Conservation (phyloP, 495 filamentous ascomycete species). For the Penicillium dipodomyicola region DNA sequence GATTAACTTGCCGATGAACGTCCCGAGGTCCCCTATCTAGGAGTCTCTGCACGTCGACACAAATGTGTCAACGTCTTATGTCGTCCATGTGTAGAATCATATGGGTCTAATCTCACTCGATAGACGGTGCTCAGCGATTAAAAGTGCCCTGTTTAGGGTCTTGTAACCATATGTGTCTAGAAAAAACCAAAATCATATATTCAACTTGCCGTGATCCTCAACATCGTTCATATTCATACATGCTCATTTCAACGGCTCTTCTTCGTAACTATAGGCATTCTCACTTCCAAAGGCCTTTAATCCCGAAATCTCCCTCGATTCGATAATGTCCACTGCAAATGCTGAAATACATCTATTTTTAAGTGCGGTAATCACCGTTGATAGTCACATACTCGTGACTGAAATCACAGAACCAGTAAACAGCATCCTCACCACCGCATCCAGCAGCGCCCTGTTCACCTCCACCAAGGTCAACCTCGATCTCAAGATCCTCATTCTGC, state of each 20-base stretch:
- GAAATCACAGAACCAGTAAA: conserved; percentile 96
- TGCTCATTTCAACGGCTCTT: not conserved
- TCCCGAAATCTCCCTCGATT: not conserved
- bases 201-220: conserved; percentile 4
- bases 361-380: conserved; percentile 89
- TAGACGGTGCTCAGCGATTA: conserved; percentile 8
- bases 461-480: conserved; percentile 64
- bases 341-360: conserved; percentile 11
- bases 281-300: not conserved
- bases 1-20: not conserved
- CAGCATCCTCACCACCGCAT: conserved; percentile 66
- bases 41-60: not conserved
- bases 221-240: not conserved
- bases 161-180: conserved; percentile 33
- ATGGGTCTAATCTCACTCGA: not conserved
- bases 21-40: not conserved
- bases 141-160: conserved; percentile 18
- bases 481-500: conserved; percentile 81
- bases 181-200: conserved; percentile 26
- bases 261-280: not conserved
- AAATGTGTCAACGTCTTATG: not conserved
- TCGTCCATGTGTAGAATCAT: not conserved
- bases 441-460: conserved; percentile 41
- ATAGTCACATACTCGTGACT: conserved; percentile 97
- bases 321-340: not conserved